phyloP scores from a whole-genome alignment of 2,329 filamentous ascomycete genomes.

The Phyllosticta citriasiana region DNA sequence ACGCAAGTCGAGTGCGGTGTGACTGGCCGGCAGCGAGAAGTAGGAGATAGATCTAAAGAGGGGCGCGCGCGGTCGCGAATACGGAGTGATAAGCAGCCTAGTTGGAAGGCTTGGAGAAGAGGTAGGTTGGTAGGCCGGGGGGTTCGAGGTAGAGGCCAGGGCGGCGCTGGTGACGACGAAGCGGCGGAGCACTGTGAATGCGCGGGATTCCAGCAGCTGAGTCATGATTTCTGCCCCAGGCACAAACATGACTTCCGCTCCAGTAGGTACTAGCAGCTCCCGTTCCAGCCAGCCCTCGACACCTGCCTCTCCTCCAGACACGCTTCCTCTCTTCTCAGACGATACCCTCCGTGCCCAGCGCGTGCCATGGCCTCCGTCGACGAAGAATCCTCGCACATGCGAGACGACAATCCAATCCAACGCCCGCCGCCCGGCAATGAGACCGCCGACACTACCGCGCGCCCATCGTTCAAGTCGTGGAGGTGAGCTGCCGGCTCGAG shows the following conservation, averaged over 20 bases:
- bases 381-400: not conserved
- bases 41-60: conserved; percentile 5
- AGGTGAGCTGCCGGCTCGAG: not conserved
- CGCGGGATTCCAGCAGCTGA: not conserved
- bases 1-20: not conserved
- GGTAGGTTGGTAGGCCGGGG: not conserved
- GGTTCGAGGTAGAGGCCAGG: not conserved
- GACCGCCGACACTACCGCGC: not conserved
- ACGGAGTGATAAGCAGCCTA: not conserved
- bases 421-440: conserved; percentile 1
- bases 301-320: not conserved
- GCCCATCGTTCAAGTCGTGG: conserved; percentile 7
- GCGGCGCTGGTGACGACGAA: not conserved
- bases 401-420: not conserved
- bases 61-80: not conserved
- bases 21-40: conserved; percentile 6
- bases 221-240: too few species aligned
- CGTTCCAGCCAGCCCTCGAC: not conserved
- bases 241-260: too few species aligned
- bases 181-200: not conserved
- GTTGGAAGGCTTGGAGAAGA: not conserved
- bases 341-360: not conserved
- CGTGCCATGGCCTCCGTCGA: conserved; percentile 4
- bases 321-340: not conserved
- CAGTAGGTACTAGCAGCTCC: not conserved